phyloP scores from a whole-genome alignment of 2,329 filamentous ascomycete species.

The Colletotrichum sp. region DNA sequence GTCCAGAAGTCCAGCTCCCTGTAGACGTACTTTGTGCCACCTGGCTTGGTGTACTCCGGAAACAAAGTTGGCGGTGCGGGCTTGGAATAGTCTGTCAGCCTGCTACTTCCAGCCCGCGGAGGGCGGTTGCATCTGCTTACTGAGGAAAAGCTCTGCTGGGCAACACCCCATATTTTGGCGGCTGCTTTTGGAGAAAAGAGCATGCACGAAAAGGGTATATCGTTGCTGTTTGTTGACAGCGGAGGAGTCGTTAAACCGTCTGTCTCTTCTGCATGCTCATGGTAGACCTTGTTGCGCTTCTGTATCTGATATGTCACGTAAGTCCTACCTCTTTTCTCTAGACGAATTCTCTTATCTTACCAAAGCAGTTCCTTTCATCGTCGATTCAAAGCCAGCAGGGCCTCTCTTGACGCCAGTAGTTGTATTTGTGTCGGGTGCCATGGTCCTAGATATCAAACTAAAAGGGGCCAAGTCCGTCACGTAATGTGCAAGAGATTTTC shows the following conservation, averaged over 20 bases:
- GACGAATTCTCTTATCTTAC: not conserved
- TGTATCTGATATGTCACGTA: not conserved
- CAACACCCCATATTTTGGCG: slow-evolving; percentile 19
- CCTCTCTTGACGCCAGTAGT: not conserved
- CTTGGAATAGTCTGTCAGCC: not conserved
- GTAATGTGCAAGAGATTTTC: not conserved
- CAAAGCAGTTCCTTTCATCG: not conserved
- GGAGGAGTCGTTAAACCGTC: not conserved
- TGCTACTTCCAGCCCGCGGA: not conserved
- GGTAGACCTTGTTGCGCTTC: not conserved
- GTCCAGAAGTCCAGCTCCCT: slow-evolving; percentile 49
- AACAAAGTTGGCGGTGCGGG: slow-evolving; percentile 26
- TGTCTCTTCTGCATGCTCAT: not conserved
- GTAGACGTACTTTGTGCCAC: slow-evolving; percentile 40
- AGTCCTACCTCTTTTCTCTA: not conserved
- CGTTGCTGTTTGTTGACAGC: not conserved
- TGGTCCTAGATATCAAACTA: not conserved
- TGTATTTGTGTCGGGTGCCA: not conserved
- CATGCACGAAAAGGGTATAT: not conserved
- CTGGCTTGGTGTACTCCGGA: slow-evolving; percentile 43
- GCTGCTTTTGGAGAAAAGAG: not conserved
- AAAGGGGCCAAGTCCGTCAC: not conserved
- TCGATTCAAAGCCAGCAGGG: not conserved
- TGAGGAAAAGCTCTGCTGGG: slow-evolving; percentile 5
- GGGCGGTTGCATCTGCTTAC: not conserved